Conservation (phyloP, 192 early-diverging fungal species). For the Rhizophagus prolifer region DNA sequence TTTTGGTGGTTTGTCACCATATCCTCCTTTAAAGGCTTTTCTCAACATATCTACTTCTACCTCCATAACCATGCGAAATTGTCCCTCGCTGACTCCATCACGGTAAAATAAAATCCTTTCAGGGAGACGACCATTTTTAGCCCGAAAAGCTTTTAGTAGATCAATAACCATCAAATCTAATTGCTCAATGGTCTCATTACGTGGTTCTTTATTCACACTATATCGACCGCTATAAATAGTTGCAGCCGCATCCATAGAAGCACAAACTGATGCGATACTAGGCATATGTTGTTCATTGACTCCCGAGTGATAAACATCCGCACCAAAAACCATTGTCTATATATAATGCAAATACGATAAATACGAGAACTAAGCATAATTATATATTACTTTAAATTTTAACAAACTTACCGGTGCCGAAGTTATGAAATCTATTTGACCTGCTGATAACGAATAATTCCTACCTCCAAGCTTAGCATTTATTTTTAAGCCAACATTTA, state of each 20-base stretch:
- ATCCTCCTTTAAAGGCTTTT: background rate
- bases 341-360: no score
- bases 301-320: constrained; percentile 20
- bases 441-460: background rate
- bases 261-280: constrained; percentile 32
- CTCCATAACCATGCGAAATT: constrained; percentile 35
- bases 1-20: constrained; percentile 45
- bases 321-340: background rate
- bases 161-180: constrained; percentile 61
- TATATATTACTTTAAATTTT: no score
- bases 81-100: constrained; percentile 83
- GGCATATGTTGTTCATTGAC: constrained; percentile 2
- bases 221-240: constrained; percentile 58
- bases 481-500: background rate
- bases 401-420: background rate
- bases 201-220: constrained; percentile 43
- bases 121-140: constrained; percentile 62
- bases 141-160: constrained; percentile 55
- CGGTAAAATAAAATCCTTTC: constrained; percentile 77
- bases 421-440: background rate
- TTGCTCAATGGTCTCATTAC: constrained; percentile 63
- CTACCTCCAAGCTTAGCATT: constrained; percentile 8
- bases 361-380: no score
- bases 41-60: background rate
- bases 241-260: constrained; percentile 53